Evolutionary conservation across 495 filamentous ascomycete species (phyloP).

Genomic region (Podospora australis): DNA sequence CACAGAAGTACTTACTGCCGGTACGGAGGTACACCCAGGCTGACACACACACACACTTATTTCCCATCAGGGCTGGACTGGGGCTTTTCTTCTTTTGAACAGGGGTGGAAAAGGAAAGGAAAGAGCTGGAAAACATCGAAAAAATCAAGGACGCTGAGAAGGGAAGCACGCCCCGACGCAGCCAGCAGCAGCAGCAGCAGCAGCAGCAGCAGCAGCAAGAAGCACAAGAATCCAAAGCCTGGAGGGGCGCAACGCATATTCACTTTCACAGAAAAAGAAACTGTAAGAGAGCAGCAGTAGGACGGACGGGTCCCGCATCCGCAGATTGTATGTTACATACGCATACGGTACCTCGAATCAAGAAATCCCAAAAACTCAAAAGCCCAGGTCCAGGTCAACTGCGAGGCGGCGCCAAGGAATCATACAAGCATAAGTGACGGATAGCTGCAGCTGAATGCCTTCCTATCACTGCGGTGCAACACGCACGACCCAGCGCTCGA

Average conservation of each 20-base stretch:
- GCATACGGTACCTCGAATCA: background rate
- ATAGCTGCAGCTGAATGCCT: slow-evolving; percentile 28
- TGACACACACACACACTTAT: no score
- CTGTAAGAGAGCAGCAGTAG: background rate
- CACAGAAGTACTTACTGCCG: background rate
- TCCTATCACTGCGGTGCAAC: slow-evolving; percentile 24
- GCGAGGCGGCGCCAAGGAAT: slow-evolving; percentile 23
- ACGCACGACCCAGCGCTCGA: slow-evolving; percentile 18
- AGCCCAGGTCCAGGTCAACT: slow-evolving; percentile 4
- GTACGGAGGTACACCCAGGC: background rate
- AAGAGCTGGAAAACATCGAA: background rate
- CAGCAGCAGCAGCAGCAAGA: no score
- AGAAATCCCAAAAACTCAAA: background rate
- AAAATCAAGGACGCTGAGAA: no score
- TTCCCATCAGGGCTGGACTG: background rate
- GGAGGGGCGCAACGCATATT: no score
- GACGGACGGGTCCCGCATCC: slow-evolving; percentile 12
- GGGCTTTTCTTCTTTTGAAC: background rate
- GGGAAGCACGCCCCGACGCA: no score
- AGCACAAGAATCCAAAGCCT: no score
- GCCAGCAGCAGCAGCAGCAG: no score
- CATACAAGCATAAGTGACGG: slow-evolving; percentile 27
- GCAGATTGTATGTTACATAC: background rate
- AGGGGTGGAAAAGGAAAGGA: background rate
- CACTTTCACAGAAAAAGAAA: background rate